Base-by-base conservation (phyloP, 108 stramenopile species). In the Skeletonema grethae region DNA sequence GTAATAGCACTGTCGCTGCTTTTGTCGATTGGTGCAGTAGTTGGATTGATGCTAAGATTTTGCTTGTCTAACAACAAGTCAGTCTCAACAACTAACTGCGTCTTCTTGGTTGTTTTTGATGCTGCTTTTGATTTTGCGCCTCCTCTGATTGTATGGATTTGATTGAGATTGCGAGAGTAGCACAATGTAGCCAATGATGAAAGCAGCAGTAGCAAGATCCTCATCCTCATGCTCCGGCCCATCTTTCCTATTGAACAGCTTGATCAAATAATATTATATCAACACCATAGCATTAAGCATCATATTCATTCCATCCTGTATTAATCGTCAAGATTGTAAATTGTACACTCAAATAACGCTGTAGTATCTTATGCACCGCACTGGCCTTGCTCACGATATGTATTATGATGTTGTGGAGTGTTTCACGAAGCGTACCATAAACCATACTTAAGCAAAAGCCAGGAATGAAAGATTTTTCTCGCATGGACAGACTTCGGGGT, bases 1-100 rank as follows among this genome's bases (percentile, higher is more conserved):
- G 50, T 53, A n/a, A 22, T 53, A 53, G 7, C 50, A 22, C 22
- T 45, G 69, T n/a, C n/a, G n/a, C 43, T 65, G 63, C 25, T 65
- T 46, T 18, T 65, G 48, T 46, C 25, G 50, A 65, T 55, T 20
- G 22, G 48, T 7, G 13, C 6, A n/a, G 4, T 46, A 9, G 45
- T 1, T 46, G 48, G 18, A 11, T 65, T 50, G 41, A 16, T 64
- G 43, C 43, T 46, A 43, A 65, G 43, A 5, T 20, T 53, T 24
- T 53, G 18, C 22, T 9, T 5, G 22, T 22, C 1, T 22, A 0
- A 8, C 18, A 28, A 28, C 25, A 28, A 28, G 8, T 53, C 50
- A 22, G 20, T 8, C 22, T 53, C 50, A 53, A 22, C 50, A 53
- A 22, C 7, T 53, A 22, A 22, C 50, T 24, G 50, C 24, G 50